Percentiles rank a stretch among this genome's conserved stretches.
Evolutionary conservation across 2,329 filamentous ascomycete species (phyloP).

Genomic region (Fusarium hostae): DNA sequence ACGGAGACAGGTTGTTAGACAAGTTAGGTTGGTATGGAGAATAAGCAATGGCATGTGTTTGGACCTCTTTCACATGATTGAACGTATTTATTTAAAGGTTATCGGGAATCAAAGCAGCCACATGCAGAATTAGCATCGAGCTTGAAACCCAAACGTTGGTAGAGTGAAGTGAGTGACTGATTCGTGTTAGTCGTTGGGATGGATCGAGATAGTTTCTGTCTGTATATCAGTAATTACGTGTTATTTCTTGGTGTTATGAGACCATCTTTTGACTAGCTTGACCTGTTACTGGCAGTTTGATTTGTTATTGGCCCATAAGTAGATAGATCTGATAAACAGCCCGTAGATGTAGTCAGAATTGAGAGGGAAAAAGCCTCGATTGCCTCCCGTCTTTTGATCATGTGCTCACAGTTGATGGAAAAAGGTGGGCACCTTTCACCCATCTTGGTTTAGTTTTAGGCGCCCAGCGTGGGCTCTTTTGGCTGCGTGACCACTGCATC

Average conservation of each 20-base stretch:
- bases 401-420: conserved; percentile 27
- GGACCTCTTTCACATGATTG: conserved; percentile 13
- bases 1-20: not conserved
- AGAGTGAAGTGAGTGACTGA: not conserved
- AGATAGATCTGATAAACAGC: conserved; percentile 3
- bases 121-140: not conserved
- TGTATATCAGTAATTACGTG: not conserved
- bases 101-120: conserved; percentile 4
- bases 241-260: not conserved
- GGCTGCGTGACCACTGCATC: conserved; percentile 34
- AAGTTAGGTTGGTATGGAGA: not conserved
- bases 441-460: conserved; percentile 10
- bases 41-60: not conserved
- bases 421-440: conserved; percentile 32
- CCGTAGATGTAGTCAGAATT: conserved; percentile 30
- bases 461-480: conserved; percentile 22
- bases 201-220: not conserved
- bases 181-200: not conserved
- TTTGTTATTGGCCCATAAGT: not conserved
- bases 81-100: not conserved
- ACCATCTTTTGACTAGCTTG: conserved; percentile 6
- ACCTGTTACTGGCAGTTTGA: not conserved
- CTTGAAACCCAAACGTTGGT: conserved; percentile 1
- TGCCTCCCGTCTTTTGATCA: conserved; percentile 36
- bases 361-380: conserved; percentile 28